A percentile compares a stretch with the other conserved stretches of the same genome.
Evolutionary conservation across 164 flowering plant genomes (phyloP).

Genomic region (Kingdonia uniflora): DNA sequence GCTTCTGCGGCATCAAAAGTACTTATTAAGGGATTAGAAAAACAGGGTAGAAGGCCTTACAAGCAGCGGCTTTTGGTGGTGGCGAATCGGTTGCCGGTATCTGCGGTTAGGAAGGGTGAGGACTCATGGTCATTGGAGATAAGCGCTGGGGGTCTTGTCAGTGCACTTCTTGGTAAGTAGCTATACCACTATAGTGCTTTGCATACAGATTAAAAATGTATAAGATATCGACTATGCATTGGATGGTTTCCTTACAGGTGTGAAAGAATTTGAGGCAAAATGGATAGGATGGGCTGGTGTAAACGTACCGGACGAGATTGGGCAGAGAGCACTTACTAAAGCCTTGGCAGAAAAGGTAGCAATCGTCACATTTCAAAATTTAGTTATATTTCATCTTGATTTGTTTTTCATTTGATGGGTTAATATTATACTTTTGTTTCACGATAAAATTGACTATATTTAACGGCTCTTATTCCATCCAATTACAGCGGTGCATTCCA

Average conservation of each 20-base stretch:
- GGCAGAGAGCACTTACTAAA: conserved; percentile 74
- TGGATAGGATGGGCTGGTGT: conserved; percentile 99
- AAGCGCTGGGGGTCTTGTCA: conserved; percentile 90
- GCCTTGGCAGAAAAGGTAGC: conserved; percentile 84
- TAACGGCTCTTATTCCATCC: neutral
- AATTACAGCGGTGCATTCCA: conserved; percentile 75
- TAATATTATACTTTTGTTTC: too few relatives aligned
- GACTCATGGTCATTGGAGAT: conserved; percentile 77
- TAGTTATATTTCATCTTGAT: neutral
- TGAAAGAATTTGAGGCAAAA: conserved; percentile 75
- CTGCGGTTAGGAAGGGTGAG: conserved; percentile 74
- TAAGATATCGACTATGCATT: neutral
- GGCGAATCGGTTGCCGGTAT: conserved; percentile 84
- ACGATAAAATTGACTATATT: neutral
- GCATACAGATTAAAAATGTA: neutral
- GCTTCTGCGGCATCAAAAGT: conserved; percentile 21
- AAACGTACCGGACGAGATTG: conserved; percentile 83
- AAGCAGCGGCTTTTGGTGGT: conserved; percentile 79
- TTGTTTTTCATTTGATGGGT: too few relatives aligned
- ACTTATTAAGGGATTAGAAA: conserved; percentile 23
- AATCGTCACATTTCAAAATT: neutral
- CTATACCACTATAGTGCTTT: neutral
- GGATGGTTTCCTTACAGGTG: conserved; percentile 37
- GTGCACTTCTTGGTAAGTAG: conserved; percentile 75
- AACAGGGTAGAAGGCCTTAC: conserved; percentile 30